A percentile compares a stretch with the other conserved stretches of the same genome.
Conservation (phyloP, 2,329 filamentous ascomycete genomes). For the Xylaria sp. region DNA sequence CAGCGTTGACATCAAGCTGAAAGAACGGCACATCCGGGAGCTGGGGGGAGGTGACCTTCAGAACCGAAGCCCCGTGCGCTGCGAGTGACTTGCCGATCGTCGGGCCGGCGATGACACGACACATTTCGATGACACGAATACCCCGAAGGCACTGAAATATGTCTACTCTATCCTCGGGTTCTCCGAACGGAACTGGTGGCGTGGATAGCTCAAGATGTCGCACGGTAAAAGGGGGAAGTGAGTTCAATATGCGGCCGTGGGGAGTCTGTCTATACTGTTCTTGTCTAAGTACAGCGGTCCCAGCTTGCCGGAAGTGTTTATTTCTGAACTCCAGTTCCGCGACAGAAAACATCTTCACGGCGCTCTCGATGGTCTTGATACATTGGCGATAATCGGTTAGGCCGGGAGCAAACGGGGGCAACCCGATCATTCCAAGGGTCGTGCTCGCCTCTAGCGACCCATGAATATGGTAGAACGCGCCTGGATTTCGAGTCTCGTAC, state of each 20-base stretch:
- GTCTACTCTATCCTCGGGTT: constrained; percentile 38
- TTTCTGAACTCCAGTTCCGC: constrained; percentile 65
- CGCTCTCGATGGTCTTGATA: constrained; percentile 63
- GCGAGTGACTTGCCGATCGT: constrained; percentile 72
- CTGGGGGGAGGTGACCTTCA: constrained; percentile 71
- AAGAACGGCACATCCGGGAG: constrained; percentile 76
- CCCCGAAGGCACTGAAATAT: constrained; percentile 55
- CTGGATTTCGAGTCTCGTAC: constrained; percentile 68
- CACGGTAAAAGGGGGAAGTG: constrained; percentile 55
- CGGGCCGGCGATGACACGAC: constrained; percentile 78
- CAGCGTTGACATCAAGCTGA: constrained; percentile 74
- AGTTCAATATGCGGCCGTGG: constrained; percentile 52
- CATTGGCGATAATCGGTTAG: constrained; percentile 65
- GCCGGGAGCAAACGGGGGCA: constrained; percentile 65
- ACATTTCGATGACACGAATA: constrained; percentile 75
- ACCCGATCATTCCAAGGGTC: constrained; percentile 71
- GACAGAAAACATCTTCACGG: constrained; percentile 60
- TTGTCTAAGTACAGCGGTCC: constrained; percentile 63
- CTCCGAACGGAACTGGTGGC: constrained; percentile 50
- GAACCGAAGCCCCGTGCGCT: constrained; percentile 76
- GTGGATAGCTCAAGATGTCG: constrained; percentile 56
- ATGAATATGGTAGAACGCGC: constrained; percentile 77
- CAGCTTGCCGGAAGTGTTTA: constrained; percentile 60
- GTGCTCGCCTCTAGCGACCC: constrained; percentile 74
- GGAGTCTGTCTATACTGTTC: constrained; percentile 63